These are phyloP conservation scores for Salicornia ramosissima DNA, from an alignment of 148 eudicot species.

Conservation along the genomic window DNA sequence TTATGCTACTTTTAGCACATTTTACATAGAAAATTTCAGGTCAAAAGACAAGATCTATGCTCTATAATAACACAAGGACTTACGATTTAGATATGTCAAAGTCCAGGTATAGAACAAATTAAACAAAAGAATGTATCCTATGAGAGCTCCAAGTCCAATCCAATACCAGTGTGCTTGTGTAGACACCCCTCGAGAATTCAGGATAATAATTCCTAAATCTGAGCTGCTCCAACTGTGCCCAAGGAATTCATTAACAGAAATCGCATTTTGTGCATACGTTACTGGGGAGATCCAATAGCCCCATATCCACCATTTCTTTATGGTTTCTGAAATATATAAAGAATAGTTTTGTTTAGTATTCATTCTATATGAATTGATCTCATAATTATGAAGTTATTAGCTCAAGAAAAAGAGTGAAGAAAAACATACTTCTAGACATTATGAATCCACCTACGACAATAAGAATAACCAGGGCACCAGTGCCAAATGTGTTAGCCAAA, in stretches of 20 bases:
- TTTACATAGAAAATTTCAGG: too few relatives aligned
- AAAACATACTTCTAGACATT: conserved; percentile 51
- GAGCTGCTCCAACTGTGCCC: conserved; percentile 72
- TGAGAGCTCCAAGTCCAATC: conserved; percentile 56
- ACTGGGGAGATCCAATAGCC: conserved; percentile 88
- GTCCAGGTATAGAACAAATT: conserved; percentile 39
- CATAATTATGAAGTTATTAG: background rate
- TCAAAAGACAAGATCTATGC: background rate
- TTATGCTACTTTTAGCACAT: background rate
- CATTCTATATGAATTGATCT: background rate
- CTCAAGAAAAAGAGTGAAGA: background rate
- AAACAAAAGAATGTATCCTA: conserved; percentile 48
- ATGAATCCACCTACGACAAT: conserved; percentile 75
- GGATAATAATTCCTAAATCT: conserved; percentile 42
- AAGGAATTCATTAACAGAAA: conserved; percentile 76
- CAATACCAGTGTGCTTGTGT: conserved; percentile 58
- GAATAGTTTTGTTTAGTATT: conserved; percentile 2
- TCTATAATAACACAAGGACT: conserved; percentile 11
- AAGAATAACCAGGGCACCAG: conserved; percentile 52
- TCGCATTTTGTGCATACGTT: conserved; percentile 70
- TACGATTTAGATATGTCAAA: conserved; percentile 54
- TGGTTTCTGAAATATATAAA: conserved; percentile 33
- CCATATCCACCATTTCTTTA: conserved; percentile 91
- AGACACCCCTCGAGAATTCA: conserved; percentile 51
- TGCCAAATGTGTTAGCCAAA: conserved; percentile 79